Base-by-base conservation (phyloP, 306 rosid genomes). In the Glycyrrhiza uralensis region DNA sequence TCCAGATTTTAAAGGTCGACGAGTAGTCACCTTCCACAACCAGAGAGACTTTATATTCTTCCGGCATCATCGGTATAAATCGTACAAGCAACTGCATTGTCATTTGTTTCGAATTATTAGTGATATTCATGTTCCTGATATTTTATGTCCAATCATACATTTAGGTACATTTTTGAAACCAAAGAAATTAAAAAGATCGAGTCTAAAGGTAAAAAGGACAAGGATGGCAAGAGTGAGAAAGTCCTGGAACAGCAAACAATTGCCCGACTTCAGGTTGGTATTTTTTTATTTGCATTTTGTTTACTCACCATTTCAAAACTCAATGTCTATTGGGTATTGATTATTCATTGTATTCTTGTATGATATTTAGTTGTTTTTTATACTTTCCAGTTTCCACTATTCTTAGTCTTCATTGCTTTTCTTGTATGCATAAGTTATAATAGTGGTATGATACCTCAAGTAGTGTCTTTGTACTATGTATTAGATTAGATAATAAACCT, bases 21-120 rank as follows among this genome's bases (percentile, higher is more conserved):
- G 91, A 77, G 99, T 94, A 44, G 97, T 82, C 11, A 94, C 99
- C 30, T 91, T 94, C 67, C 99, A 91, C 86, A 94, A 94, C 77
- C 99, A 91, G 82, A 85, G 95, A 62, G 99, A 94, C 79, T 94
- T 91, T 78, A 75, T 94, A 70, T 94, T 94, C 75, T 87, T 94
- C 80, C 89, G 96, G 74, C 99, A 89, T 82, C 97, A 91, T 74
- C 79, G 99, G 97, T 94, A 55, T 68, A 2, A 58, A 66, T 22
- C 57, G 15, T 65, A 6, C 17, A 36, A 74, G 63, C 46, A 47
- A 22, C 35, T 44, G 3, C 19, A 30, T 61, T 47, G 14, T 17
- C 41, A 60, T 24, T 22, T 76, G 49, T 41, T 61, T 55, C 22
- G 14, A 36, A 3, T 38, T 69, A 45, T 60, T 13, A 12, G 60